Conservation (phyloP, 257 asterid genomes). For the Fraxinus anomala region DNA sequence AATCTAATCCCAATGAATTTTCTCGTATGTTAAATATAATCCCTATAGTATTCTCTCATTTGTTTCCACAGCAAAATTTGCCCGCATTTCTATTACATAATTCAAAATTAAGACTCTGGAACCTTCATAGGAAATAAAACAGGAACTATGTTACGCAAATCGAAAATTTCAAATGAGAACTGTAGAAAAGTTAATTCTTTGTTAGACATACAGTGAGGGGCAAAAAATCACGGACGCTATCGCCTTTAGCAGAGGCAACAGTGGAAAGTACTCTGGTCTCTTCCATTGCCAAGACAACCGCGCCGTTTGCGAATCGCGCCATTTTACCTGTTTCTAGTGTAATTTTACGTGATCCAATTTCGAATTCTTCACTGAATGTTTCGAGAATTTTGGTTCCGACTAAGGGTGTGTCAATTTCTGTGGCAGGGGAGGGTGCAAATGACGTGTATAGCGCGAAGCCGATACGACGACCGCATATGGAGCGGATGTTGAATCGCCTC, state of each 20-base stretch:
- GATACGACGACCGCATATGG: slow-evolving; percentile 65
- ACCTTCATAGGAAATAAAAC: neutral
- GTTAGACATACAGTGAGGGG: slow-evolving; percentile 78
- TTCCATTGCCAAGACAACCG: slow-evolving; percentile 81
- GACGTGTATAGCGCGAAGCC: slow-evolving; percentile 49
- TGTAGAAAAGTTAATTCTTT: neutral
- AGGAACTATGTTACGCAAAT: neutral
- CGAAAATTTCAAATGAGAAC: neutral
- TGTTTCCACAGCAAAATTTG: neutral
- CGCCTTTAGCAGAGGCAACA: slow-evolving; percentile 74
- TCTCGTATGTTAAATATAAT: neutral
- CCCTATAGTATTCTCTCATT: neutral
- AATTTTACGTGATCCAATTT: slow-evolving; percentile 64
- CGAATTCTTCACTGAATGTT: slow-evolving; percentile 78
- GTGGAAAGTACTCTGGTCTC: slow-evolving; percentile 92
- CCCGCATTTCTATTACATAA: neutral
- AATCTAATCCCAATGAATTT: neutral
- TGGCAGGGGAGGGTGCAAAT: slow-evolving; percentile 31
- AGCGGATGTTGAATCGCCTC: slow-evolving; percentile 59
- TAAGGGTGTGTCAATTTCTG: slow-evolving; percentile 38
- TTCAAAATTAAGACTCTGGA: neutral
- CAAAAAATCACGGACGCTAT: slow-evolving; percentile 73
- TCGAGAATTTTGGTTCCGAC: slow-evolving; percentile 69
- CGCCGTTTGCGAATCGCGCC: slow-evolving; percentile 90
- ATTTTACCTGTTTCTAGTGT: slow-evolving; percentile 80